A percentile compares a stretch with the other conserved stretches of the same genome.
These are phyloP conservation scores for Alternaria arbusti DNA, from an alignment of 2,329 filamentous ascomycete species.

Conservation along the genomic window DNA sequence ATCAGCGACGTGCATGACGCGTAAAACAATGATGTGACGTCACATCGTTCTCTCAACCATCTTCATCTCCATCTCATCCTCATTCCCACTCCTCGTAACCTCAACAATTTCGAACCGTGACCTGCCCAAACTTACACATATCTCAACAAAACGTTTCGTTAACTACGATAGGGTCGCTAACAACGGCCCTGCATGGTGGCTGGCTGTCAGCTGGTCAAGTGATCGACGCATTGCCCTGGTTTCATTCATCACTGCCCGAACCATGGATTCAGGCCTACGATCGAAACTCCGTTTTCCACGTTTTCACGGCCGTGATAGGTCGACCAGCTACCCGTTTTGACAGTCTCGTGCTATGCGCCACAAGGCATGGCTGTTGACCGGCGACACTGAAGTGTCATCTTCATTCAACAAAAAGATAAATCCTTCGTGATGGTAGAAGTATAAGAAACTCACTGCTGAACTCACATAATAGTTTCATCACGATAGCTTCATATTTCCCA, in stretches of 20 bases:
- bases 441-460: not conserved
- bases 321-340: not conserved
- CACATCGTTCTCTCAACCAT: not conserved
- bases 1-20: too few relatives aligned
- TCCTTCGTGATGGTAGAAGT: not conserved
- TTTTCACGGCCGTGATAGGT: not conserved
- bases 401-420: not conserved
- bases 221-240: not conserved
- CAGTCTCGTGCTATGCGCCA: not conserved
- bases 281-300: not conserved
- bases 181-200: not conserved
- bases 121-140: too few relatives aligned
- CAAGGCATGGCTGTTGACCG: not conserved
- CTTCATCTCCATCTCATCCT: not conserved
- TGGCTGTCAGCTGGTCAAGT: not conserved
- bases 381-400: fast-evolving
- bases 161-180: not conserved
- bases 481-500: not conserved
- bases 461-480: not conserved
- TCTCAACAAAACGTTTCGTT: not conserved
- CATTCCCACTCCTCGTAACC: not conserved
- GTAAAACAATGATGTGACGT: too few relatives aligned
- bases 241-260: not conserved
- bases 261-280: not conserved
- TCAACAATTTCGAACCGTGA: not conserved